Evolutionary conservation across 2,329 filamentous ascomycete genomes (phyloP).

Genomic region (Claviceps fusiformis): DNA sequence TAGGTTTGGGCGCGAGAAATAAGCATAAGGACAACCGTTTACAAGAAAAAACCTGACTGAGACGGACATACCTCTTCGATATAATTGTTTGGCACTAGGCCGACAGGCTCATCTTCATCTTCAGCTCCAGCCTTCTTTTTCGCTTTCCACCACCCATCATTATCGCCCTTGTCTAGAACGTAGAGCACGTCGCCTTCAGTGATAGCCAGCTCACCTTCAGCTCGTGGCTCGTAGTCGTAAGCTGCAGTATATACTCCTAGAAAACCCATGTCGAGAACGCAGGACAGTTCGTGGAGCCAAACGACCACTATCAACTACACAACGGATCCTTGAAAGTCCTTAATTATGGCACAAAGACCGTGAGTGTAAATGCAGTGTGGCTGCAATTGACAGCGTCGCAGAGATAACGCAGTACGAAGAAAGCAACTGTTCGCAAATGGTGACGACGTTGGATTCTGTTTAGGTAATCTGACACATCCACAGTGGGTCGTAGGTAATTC

Average conservation of each 20-base stretch:
- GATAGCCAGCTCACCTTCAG: conserved; percentile 73
- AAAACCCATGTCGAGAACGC: conserved; percentile 58
- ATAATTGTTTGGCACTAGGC: conserved; percentile 88
- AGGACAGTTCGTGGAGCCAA: neutral
- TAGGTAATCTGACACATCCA: conserved; percentile 1
- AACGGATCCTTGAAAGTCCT: neutral
- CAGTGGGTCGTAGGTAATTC: neutral
- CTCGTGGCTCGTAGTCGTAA: conserved; percentile 85
- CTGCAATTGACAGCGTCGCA: neutral
- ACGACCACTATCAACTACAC: neutral
- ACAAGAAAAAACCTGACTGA: no score
- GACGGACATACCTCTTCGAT: conserved; percentile 61
- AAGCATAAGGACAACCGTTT: neutral
- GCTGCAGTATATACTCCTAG: conserved; percentile 79
- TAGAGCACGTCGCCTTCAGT: conserved; percentile 80
- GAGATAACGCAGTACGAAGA: neutral
- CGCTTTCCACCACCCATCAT: conserved; percentile 86
- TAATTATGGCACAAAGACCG: neutral
- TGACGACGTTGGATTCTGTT: conserved; percentile 5
- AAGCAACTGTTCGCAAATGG: neutral
- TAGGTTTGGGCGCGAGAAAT: conserved; percentile 17
- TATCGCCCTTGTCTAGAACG: conserved; percentile 65
- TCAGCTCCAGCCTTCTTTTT: conserved; percentile 77
- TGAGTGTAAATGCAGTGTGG: neutral
- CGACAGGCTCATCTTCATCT: conserved; percentile 82